Conservation (phyloP, 2,329 filamentous ascomycete genomes). For the Ascochyta fabae region DNA sequence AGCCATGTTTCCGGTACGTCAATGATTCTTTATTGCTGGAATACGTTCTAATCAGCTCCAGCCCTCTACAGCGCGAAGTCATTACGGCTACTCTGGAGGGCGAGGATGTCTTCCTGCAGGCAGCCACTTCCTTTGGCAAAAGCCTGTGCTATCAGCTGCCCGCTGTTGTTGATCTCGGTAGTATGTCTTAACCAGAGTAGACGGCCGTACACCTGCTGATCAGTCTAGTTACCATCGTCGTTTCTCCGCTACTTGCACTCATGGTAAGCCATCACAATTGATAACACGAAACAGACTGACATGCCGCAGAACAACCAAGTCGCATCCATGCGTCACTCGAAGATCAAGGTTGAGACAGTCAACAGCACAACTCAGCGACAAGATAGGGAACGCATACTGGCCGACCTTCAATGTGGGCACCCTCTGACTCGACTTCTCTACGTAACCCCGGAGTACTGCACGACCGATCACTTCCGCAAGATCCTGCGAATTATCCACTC, state of each 20-base stretch:
- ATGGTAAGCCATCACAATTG: conserved; percentile 66
- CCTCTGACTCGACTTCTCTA: conserved; percentile 84
- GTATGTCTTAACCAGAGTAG: conserved; percentile 59
- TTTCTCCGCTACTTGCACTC: conserved; percentile 85
- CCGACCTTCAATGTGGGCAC: conserved; percentile 86
- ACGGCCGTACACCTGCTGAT: conserved; percentile 17
- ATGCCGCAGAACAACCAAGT: conserved; percentile 82
- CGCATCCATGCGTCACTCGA: conserved; percentile 73
- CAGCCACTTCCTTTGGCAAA: conserved; percentile 89
- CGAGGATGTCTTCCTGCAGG: conserved; percentile 92
- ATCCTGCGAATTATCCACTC: conserved; percentile 75
- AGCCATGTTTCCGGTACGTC: conserved; percentile 71
- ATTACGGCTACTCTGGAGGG: conserved; percentile 81
- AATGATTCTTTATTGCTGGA: too few relatives aligned
- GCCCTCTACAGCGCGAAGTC: conserved; percentile 85
- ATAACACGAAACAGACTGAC: neutral
- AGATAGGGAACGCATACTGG: conserved; percentile 73
- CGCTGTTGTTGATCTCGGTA: conserved; percentile 84
- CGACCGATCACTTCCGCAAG: conserved; percentile 76
- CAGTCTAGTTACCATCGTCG: conserved; percentile 78
- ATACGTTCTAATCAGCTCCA: conserved; percentile 45
- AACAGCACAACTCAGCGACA: conserved; percentile 77
- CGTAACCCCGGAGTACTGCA: conserved; percentile 90
- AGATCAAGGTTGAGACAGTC: conserved; percentile 81
- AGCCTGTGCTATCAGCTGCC: conserved; percentile 92